Conservation (phyloP, 208 protist species). For the Trypanosoma lewisi region DNA sequence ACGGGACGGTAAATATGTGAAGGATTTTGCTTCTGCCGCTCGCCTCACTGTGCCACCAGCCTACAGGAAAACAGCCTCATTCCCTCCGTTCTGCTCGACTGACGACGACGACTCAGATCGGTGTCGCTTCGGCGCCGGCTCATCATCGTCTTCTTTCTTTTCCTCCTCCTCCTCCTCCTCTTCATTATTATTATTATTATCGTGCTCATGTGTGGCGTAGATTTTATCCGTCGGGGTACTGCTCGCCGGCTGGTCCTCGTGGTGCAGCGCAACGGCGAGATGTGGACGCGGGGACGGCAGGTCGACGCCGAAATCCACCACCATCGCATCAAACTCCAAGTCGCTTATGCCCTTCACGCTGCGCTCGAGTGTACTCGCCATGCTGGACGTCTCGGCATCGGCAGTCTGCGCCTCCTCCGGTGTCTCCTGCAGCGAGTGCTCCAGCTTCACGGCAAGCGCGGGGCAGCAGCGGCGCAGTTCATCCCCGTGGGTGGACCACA, state of each 20-base stretch:
- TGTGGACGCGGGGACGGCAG: constrained; percentile 11
- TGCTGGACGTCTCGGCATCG: constrained; percentile 63
- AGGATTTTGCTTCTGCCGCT: background rate
- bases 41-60: background rate
- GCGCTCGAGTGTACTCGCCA: constrained; percentile 64
- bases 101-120: constrained; percentile 5
- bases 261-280: background rate
- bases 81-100: too few species aligned
- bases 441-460: constrained; percentile 34
- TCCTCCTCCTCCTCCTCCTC: constrained; percentile 6
- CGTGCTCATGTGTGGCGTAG: background rate
- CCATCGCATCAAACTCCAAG: constrained; percentile 31
- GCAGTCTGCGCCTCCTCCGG: constrained; percentile 60
- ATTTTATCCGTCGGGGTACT: too few species aligned
- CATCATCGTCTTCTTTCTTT: background rate
- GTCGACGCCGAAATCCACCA: constrained; percentile 54
- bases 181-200: background rate
- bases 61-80: background rate
- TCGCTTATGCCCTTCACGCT: constrained; percentile 24
- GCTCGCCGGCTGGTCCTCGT: background rate
- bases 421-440: constrained; percentile 46
- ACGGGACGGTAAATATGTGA: background rate
- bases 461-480: constrained; percentile 28
- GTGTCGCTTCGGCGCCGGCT: constrained; percentile 14
- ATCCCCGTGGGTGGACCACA: constrained; percentile 36